Base-by-base conservation (phyloP, 163 green algal species). In the Scenedesmus sp. region DNA sequence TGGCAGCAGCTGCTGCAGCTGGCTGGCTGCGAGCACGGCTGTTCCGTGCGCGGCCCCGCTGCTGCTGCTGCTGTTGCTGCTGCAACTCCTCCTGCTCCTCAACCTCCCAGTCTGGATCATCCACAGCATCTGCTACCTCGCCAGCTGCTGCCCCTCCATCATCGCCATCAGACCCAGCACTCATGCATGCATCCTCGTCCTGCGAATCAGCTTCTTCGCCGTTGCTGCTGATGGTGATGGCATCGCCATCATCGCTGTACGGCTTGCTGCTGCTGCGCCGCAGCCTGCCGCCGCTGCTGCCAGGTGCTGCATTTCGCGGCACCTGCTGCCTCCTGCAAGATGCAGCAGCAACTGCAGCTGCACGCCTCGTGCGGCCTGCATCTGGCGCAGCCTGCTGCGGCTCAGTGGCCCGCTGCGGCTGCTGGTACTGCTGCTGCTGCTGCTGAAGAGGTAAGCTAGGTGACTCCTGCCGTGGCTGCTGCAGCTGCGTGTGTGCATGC, bases 51-150 rank as follows among this genome's bases (percentile, higher is more conserved):
- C 70, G 4, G 5, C 70, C 70, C 23, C 23, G 60, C 62, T 26
- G 23, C 60, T 57, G 67, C 67, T 55, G 79, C 62, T 62, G 56
- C 87, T 62, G 87, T 73, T 77, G 87, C 56, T 91, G 87, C 87
- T 81, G 84, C 84, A 0, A 8, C 62, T 85, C 23, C 34, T 56
- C 52, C 2, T 20, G 54, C 9, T 55, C 54, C 7, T 73, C 87
- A 59, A 18, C n/a, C 26, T 82, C 81, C 87, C 70, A 85, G 18
- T 86, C 87, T 85, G 87, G 70, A 57, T 91, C 86, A n/a, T 84
- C 64, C 13, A 26, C 76, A 46, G 64, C 86, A 18, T 20, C 86
- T 5, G 70, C 86, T 56, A 52, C 54, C 54, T 90, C 66, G 20
- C 18, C 59, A 54, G 64, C 26, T 83, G 46, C 46, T 73, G 82